phyloP scores from a whole-genome alignment of 768 basidiomycete species.

The Dictyophora rubrovolvata region DNA sequence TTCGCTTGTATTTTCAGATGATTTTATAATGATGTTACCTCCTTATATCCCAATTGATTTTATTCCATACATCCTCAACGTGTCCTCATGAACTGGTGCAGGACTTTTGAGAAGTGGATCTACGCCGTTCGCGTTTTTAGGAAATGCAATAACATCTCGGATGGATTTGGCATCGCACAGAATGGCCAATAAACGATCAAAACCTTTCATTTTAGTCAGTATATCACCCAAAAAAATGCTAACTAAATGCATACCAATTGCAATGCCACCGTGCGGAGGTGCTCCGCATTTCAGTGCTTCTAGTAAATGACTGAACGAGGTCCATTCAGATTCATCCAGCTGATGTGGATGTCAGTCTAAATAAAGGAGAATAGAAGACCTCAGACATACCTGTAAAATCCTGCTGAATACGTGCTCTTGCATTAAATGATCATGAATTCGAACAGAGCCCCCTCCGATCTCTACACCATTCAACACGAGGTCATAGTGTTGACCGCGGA shows the following conservation, averaged over 20 bases:
- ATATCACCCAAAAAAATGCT: conserved; percentile 4
- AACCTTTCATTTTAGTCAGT: conserved; percentile 40
- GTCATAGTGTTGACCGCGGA: conserved; percentile 94
- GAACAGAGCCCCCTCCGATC: conserved; percentile 89
- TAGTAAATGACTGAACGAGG: conserved; percentile 73
- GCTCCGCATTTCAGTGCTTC: conserved; percentile 85
- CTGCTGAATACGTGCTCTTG: conserved; percentile 74
- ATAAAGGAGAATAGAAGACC: background rate
- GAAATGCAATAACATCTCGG: conserved; percentile 94
- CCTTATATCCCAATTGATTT: background rate
- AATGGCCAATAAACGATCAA: conserved; percentile 88
- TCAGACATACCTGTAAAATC: conserved; percentile 57
- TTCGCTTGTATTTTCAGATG: background rate
- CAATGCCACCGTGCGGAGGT: conserved; percentile 92
- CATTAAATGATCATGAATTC: conserved; percentile 81
- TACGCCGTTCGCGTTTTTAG: conserved; percentile 74
- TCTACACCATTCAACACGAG: conserved; percentile 89
- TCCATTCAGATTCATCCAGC: conserved; percentile 64
- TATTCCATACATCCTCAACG: conserved; percentile 26
- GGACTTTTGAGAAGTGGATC: conserved; percentile 90
- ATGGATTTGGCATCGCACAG: conserved; percentile 82
- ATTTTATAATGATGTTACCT: background rate
- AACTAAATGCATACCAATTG: conserved; percentile 50
- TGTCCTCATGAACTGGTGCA: conserved; percentile 39
- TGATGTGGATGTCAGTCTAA: conserved; percentile 20